phyloP scores from a whole-genome alignment of 176 grass and related monocot genomes.

The Eremochloa ophiuroides region DNA sequence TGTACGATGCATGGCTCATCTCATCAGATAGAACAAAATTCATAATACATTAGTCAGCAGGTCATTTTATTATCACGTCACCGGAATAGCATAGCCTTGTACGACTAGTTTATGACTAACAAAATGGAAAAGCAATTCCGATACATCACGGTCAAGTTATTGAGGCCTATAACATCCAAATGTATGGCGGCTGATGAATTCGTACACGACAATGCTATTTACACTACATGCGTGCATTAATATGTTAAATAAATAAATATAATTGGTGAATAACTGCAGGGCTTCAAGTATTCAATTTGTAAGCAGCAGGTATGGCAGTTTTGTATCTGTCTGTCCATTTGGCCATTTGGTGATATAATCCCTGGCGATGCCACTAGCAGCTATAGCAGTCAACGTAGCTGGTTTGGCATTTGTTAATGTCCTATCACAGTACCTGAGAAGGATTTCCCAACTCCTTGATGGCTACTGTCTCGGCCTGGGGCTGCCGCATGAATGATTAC shows the following conservation, averaged over 20 bases:
- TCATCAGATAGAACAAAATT: background rate
- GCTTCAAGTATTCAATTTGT: background rate
- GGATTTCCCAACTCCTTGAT: slow-evolving; percentile 27
- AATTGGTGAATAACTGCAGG: background rate
- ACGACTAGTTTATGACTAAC: background rate
- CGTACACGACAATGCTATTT: background rate
- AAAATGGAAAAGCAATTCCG: background rate
- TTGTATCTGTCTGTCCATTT: background rate
- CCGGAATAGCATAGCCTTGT: background rate
- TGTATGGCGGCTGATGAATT: background rate
- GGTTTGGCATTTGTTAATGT: slow-evolving; percentile 15
- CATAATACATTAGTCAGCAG: background rate
- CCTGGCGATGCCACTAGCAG: background rate
- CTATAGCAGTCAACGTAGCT: slow-evolving; percentile 16
- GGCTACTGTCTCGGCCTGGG: background rate
- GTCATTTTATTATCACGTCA: slow-evolving; percentile 12
- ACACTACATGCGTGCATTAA: background rate
- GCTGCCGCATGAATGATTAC: background rate
- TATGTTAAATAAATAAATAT: background rate
- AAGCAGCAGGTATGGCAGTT: background rate
- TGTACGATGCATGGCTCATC: background rate
- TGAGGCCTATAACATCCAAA: background rate
- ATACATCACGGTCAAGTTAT: background rate
- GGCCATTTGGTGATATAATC: background rate
- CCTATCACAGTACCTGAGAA: slow-evolving; percentile 11